phyloP scores from a whole-genome alignment of 106 monocot species.

The Dactylorhiza incarnata region DNA sequence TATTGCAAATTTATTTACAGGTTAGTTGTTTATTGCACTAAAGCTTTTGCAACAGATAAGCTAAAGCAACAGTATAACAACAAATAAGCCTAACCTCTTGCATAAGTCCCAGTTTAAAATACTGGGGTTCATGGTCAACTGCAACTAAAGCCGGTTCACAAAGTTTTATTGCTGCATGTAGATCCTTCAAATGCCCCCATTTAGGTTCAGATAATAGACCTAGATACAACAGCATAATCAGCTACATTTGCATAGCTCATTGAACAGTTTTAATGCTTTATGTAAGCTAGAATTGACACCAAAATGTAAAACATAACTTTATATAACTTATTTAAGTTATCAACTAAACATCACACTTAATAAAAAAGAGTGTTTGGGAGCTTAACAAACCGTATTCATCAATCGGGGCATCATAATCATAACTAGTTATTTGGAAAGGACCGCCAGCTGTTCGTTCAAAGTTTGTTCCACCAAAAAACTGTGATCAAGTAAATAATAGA shows the following conservation, averaged over 20 bases:
- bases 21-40: no score
- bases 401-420: conserved; percentile 98
- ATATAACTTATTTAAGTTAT: neutral
- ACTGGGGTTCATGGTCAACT: conserved; percentile 77
- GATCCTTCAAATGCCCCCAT: conserved; percentile 92
- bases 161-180: conserved; percentile 85
- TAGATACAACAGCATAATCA: conserved; percentile 11
- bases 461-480: conserved; percentile 98
- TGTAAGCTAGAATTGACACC: neutral
- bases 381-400: conserved; percentile 83
- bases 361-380: conserved; percentile 1
- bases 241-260: neutral
- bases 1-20: no score
- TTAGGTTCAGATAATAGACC: conserved; percentile 80
- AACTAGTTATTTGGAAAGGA: conserved; percentile 86
- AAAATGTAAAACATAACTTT: neutral
- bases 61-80: neutral
- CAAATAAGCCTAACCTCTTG: conserved; percentile 61
- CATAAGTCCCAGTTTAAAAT: conserved; percentile 74
- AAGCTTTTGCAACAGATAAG: neutral
- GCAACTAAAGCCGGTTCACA: conserved; percentile 85
- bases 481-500: conserved; percentile 20
- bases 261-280: neutral
- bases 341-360: neutral
- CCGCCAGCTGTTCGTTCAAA: conserved; percentile 91